Percentiles rank a stretch among this genome's conserved stretches.
Evolutionary conservation across 345 rosid species (phyloP).

Genomic region (Camelina laxa): DNA sequence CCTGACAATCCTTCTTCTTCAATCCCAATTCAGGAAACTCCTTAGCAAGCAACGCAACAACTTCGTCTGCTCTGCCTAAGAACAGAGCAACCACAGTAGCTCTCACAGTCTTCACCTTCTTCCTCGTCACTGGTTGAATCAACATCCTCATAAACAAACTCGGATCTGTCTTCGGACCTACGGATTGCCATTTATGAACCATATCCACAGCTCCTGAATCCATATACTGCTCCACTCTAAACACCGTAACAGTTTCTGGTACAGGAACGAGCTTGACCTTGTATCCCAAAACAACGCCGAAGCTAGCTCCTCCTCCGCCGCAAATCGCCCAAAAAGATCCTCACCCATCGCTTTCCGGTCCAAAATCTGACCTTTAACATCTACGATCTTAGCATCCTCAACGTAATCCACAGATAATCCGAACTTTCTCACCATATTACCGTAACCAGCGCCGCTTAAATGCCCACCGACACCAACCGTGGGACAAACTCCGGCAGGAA

Average conservation of each 20-base stretch:
- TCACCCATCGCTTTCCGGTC: conserved; percentile 62
- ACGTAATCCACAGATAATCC: conserved; percentile 60
- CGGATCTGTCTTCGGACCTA: conserved; percentile 53
- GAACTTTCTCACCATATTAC: conserved; percentile 54
- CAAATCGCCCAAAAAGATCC: conserved; percentile 66
- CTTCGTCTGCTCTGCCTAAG: conserved; percentile 47
- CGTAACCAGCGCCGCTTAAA: conserved; percentile 63
- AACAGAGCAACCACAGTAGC: conserved; percentile 45
- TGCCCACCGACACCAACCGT: conserved; percentile 73
- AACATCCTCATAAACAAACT: conserved; percentile 67
- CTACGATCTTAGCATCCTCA: conserved; percentile 60
- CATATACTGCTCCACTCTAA: conserved; percentile 44
- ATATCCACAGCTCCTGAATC: conserved; percentile 50
- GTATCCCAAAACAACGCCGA: conserved; percentile 52
- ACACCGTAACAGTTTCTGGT: conserved; percentile 55
- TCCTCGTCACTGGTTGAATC: conserved; percentile 53
- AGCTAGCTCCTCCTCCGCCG: conserved; percentile 66
- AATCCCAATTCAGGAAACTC: conserved; percentile 58
- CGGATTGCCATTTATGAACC: conserved; percentile 51
- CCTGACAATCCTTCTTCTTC: conserved; percentile 46
- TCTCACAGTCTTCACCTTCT: conserved; percentile 46
- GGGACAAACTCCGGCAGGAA: conserved; percentile 64
- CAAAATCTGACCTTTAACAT: conserved; percentile 49
- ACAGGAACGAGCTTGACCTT: conserved; percentile 58
- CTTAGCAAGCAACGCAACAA: conserved; percentile 46